Evolutionary conservation across 805 yeast genomes (phyloP).

Genomic region (Candida ficus): DNA sequence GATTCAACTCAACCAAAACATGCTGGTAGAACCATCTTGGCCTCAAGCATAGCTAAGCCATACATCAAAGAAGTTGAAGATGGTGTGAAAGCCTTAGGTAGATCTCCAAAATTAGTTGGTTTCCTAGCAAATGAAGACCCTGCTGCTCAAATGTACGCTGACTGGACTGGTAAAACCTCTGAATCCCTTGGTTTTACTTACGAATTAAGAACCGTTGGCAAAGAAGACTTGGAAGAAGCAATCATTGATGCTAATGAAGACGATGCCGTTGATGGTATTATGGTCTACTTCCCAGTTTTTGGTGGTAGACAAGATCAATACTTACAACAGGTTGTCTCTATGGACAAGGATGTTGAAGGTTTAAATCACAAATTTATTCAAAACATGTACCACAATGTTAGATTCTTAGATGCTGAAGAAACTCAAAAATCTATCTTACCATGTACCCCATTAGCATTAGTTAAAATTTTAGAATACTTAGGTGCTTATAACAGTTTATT

Average conservation of each 20-base stretch:
- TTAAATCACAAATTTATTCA: slow-evolving; percentile 85
- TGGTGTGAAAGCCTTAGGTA: slow-evolving; percentile 47
- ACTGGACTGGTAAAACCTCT: slow-evolving; percentile 92
- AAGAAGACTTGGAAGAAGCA: slow-evolving; percentile 80
- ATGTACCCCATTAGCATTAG: slow-evolving; percentile 94
- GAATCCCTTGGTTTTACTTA: slow-evolving; percentile 81
- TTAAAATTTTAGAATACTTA: slow-evolving; percentile 85
- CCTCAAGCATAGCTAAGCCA: slow-evolving; percentile 81
- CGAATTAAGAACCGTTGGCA: slow-evolving; percentile 64
- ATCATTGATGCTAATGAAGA: slow-evolving; percentile 80
- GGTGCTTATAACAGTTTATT: slow-evolving; percentile 80
- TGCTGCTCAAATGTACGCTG: slow-evolving; percentile 92
- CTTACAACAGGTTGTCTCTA: slow-evolving; percentile 86
- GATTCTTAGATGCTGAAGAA: slow-evolving; percentile 71
- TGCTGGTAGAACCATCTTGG: slow-evolving; percentile 77
- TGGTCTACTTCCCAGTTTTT: slow-evolving; percentile 96
- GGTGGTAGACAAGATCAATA: slow-evolving; percentile 95
- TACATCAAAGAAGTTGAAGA: slow-evolving; percentile 66
- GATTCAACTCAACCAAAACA: slow-evolving; percentile 21
- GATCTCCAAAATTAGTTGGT: slow-evolving; percentile 80
- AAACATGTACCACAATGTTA: slow-evolving; percentile 89
- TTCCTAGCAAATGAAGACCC: slow-evolving; percentile 91
- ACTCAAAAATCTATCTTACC: slow-evolving; percentile 82
- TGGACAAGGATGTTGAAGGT: slow-evolving; percentile 95
- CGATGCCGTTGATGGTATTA: slow-evolving; percentile 77